Percentiles rank a stretch among this genome's conserved stretches.
phyloP scores from a whole-genome alignment of 176 grass and related monocot species.

The Pontederia paniculata region DNA sequence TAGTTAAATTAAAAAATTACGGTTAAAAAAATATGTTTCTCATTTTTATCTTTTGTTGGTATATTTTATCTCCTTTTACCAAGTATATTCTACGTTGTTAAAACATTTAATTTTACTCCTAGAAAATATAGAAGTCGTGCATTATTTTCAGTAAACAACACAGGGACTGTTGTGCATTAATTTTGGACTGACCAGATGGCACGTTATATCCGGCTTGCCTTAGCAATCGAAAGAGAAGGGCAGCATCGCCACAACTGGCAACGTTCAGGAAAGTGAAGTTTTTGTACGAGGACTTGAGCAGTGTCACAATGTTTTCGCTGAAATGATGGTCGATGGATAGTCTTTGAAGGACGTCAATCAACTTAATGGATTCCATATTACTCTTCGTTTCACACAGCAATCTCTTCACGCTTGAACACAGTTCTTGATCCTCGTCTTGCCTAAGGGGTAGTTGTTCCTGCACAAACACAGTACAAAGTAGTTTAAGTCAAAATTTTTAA shows the following conservation, averaged over 20 bases:
- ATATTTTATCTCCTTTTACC: no score
- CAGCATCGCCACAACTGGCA: constrained; percentile 10
- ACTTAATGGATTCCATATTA: constrained; percentile 1
- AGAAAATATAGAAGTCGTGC: no score
- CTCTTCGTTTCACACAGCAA: background rate
- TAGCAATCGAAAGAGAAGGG: constrained; percentile 24
- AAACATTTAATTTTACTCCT: no score
- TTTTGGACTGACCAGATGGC: constrained; percentile 25
- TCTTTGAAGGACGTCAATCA: constrained; percentile 29
- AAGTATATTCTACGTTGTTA: no score
- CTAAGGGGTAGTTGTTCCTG: no score
- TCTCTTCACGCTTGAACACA: background rate
- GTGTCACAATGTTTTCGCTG: constrained; percentile 11
- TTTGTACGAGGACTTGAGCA: constrained; percentile 6
- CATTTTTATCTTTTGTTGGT: no score
- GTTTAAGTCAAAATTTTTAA: no score
- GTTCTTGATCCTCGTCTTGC: background rate
- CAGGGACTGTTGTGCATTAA: background rate
- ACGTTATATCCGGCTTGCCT: constrained; percentile 34
- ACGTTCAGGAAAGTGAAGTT: background rate
- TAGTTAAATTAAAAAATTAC: no score
- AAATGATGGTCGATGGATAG: constrained; percentile 46
- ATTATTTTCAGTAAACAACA: background rate
- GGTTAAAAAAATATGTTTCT: no score
- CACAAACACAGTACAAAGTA: no score